Base-by-base conservation (phyloP, 1,139 yeast genomes). In the Lizanozyma gosingica region DNA sequence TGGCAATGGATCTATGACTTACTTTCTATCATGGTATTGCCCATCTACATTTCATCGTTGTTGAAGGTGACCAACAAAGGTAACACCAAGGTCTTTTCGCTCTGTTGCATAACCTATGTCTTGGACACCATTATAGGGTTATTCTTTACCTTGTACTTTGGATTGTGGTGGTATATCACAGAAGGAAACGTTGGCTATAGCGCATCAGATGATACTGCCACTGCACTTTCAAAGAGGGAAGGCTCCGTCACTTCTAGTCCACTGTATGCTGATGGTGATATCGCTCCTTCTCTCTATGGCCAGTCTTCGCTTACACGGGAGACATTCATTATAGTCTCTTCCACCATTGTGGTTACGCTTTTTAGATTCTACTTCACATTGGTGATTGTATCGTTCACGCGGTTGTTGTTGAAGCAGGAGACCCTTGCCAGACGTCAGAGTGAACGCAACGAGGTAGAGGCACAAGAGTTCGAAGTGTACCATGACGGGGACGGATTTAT, bases 1-100 rank as follows among this genome's bases (percentile, higher is more conserved):
- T 67, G 83, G 67, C 97, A 92, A 56, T 85, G 96, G 95, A 49
- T 83, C 2, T 78, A 83, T 52, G 87, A 90, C 59, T 55, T 82
- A 34, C 60, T 81, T 48, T 82, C 94, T 3, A 65, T 86, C 15
- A 43, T 73, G 3, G 67, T 79, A 17, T 63, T 87, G 39, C 81
- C 88, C n/a, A 67, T 83, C 43, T 86, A 82, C 56, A 65, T 79
- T 4, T 65, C 73, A 39, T 94, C 86, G 0, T 67, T 83, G 43
- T 55, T 65, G 37, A 71, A 72, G 40, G 48, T 70, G 43, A 61
- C 29, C 11, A 22, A 53, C 38, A 54, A 47, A 36, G 50, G 59
- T 41, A 67, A 66, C 46, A 58, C 60, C 17, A 53, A 73, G 34
- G 67, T 66, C 40, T 67, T 77, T 49, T 76, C 92, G 9, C 67